Evolutionary conservation across 2,329 filamentous ascomycete genomes (phyloP).

Genomic region (Ramularia endophylla): DNA sequence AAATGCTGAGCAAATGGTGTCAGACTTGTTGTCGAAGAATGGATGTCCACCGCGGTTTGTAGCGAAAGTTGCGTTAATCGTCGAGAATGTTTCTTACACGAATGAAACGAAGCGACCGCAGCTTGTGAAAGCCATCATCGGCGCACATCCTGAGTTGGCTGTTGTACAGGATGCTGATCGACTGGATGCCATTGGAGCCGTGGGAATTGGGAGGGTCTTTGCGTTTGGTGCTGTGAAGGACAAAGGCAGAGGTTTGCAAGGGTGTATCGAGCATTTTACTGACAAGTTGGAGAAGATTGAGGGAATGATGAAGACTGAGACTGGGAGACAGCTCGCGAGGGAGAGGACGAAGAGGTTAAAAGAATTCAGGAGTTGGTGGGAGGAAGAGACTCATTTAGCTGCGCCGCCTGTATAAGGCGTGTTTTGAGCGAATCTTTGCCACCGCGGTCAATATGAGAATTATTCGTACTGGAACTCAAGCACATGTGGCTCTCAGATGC

Average conservation of each 20-base stretch:
- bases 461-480: too few relatives aligned
- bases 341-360: constrained; percentile 45
- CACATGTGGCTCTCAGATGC: too few relatives aligned
- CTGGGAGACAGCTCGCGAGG: constrained; percentile 45
- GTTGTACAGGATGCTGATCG: constrained; percentile 91
- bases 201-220: constrained; percentile 75
- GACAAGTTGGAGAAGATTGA: constrained; percentile 66
- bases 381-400: constrained; percentile 38
- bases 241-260: constrained; percentile 49
- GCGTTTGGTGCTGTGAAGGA: constrained; percentile 64
- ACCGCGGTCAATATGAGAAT: too few relatives aligned
- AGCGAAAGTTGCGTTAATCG: constrained; percentile 62
- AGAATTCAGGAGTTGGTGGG: constrained; percentile 51
- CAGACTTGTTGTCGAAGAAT: constrained; percentile 49
- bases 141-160: constrained; percentile 63
- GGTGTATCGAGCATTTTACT: constrained; percentile 67
- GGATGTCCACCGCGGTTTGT: constrained; percentile 57
- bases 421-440: too few relatives aligned
- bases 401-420: background rate
- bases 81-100: constrained; percentile 71
- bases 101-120: constrained; percentile 62
- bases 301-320: constrained; percentile 53
- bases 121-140: constrained; percentile 56
- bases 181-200: constrained; percentile 81
- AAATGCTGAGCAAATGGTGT: constrained; percentile 54